Base-by-base conservation (phyloP, 1,139 yeast genomes). In the Candida sp. region DNA sequence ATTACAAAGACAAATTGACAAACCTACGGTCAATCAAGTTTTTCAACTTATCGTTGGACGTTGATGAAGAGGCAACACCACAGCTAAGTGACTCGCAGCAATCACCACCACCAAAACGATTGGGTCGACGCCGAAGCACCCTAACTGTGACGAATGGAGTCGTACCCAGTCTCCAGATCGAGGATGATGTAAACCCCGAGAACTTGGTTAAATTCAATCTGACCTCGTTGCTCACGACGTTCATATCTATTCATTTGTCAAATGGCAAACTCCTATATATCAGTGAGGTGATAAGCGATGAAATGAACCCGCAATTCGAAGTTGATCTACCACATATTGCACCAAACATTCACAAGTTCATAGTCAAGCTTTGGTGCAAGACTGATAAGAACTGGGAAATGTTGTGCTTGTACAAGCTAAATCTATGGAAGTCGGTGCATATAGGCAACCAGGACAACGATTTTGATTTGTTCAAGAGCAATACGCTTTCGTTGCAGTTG, bases 291-390 rank as follows among this genome's bases (percentile, higher is more conserved):
- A 56, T 63, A 0, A 46, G 44, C 4, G 49, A 54, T 5, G 65
- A 62, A 46, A 55, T 64, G 59, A 63, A 64, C 47, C 79, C 79
- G 3, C 61, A 65, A 40, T 77, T 74, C 53, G 59, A 56, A 5
- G 52, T 75, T 3, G 53, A 62, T 5, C 50, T 76, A 22, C 79
- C 79, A 0, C 45, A 53, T 22, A 46, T 50, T 3, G 59, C 57
- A 3, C 57, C 59, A 23, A 50, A 56, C 40, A 43, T 54, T 7
- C 53, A 54, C 39, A 56, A 50, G 27, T 47, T 69, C 17, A 46
- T 58, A 4, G 41, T 72, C 7, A 68, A 70, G 51, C 53, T 70
- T 17, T 70, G 76, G 75, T 53, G 58, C 42, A 44, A 44, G 39
- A 42, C 17, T 9, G 37, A 42, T 5, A 30, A 40, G 12, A 35